A percentile compares a stretch with the other conserved stretches of the same genome.
These are phyloP conservation scores for Colletotrichum gigasporum DNA, from an alignment of 2,329 filamentous ascomycete genomes.

Conservation along the genomic window DNA sequence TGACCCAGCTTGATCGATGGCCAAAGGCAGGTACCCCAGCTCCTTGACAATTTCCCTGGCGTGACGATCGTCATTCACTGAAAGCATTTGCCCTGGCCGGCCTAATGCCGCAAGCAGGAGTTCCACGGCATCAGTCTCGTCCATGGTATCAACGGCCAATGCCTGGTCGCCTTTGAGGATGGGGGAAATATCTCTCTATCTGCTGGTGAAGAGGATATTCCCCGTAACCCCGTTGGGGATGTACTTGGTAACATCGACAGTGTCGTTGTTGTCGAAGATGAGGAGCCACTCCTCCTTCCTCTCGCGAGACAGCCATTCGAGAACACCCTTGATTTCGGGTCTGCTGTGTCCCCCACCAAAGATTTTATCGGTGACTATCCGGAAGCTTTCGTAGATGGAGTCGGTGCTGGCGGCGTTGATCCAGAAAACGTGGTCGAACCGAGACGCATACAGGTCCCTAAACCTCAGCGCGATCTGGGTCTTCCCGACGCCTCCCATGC, in stretches of 20 bases:
- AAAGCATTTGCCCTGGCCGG: not conserved
- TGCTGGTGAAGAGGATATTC: slow-evolving; percentile 41
- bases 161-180: not conserved
- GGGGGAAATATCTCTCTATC: slow-evolving; percentile 12
- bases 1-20: slow-evolving; percentile 39
- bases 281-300: slow-evolving; percentile 40
- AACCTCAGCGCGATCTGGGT: slow-evolving; percentile 42
- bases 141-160: not conserved
- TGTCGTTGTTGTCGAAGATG: slow-evolving; percentile 41
- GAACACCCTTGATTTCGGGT: slow-evolving; percentile 18
- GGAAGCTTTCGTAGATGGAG: slow-evolving; percentile 37
- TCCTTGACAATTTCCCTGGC: slow-evolving; percentile 31
- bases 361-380: slow-evolving; percentile 26
- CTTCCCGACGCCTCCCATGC: slow-evolving; percentile 43
- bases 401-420: slow-evolving; percentile 37
- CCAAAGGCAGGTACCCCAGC: slow-evolving; percentile 39
- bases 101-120: not conserved
- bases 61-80: not conserved
- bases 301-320: slow-evolving; percentile 31
- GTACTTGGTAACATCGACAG: slow-evolving; percentile 22
- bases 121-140: not conserved
- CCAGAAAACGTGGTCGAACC: slow-evolving; percentile 41
- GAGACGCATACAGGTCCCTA: slow-evolving; percentile 30
- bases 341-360: not conserved
- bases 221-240: slow-evolving; percentile 35